Evolutionary conservation across 345 rosid species (phyloP).

Genomic region (Salix purpurea): DNA sequence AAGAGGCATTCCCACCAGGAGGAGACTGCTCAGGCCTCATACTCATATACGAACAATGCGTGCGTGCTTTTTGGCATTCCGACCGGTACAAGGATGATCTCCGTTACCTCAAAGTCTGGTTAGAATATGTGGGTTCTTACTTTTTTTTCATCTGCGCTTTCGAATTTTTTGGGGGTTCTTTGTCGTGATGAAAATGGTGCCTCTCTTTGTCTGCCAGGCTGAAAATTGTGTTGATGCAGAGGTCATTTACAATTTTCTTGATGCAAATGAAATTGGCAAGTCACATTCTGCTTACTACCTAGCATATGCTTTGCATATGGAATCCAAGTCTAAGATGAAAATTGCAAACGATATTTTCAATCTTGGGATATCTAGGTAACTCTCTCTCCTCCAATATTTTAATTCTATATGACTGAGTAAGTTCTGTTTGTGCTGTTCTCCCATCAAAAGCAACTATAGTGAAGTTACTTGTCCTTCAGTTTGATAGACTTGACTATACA

Average conservation of each 20-base stretch:
- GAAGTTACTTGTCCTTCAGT: neutral
- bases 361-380: slow-evolving; percentile 67
- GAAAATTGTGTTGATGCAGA: slow-evolving; percentile 74
- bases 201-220: slow-evolving; percentile 44
- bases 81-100: slow-evolving; percentile 77
- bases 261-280: slow-evolving; percentile 75
- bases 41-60: slow-evolving; percentile 86
- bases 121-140: slow-evolving; percentile 69
- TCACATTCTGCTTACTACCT: slow-evolving; percentile 58
- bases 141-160: neutral
- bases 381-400: neutral
- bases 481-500: neutral
- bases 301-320: slow-evolving; percentile 71
- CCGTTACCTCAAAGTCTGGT: slow-evolving; percentile 95
- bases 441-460: neutral
- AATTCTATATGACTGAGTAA: neutral
- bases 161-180: neutral
- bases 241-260: slow-evolving; percentile 71
- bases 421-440: neutral
- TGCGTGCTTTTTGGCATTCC: slow-evolving; percentile 78
- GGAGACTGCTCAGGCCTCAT: slow-evolving; percentile 80
- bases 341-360: slow-evolving; percentile 69
- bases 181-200: neutral
- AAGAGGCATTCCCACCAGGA: slow-evolving; percentile 76
- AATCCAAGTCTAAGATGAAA: slow-evolving; percentile 66